Evolutionary conservation across 106 monocot genomes (phyloP).

Genomic region (Gastrodia elata): DNA sequence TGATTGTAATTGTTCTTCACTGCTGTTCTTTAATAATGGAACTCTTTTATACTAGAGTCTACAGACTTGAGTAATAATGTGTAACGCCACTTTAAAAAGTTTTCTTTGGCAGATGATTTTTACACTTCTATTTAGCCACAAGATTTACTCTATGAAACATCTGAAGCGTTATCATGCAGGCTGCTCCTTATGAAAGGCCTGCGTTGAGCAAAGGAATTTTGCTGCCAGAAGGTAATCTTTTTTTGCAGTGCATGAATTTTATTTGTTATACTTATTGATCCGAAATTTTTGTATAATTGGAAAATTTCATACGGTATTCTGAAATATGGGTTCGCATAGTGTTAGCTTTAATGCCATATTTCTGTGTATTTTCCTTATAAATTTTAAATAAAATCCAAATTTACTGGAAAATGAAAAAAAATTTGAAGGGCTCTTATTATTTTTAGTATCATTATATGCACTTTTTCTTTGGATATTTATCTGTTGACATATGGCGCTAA

Average conservation of each 20-base stretch:
- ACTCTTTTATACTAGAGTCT: not conserved
- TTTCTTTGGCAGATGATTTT: not conserved
- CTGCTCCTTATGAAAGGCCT: slow-evolving; percentile 76
- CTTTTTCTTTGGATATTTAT: not conserved
- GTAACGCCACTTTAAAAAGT: not conserved
- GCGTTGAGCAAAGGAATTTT: slow-evolving; percentile 76
- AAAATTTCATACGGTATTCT: no score
- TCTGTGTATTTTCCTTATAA: not conserved
- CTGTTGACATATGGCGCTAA: not conserved
- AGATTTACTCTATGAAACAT: not conserved
- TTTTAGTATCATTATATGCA: not conserved
- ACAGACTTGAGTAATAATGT: not conserved
- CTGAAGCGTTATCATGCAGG: slow-evolving; percentile 16
- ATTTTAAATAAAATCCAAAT: not conserved
- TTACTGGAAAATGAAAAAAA: not conserved
- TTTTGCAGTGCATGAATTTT: not conserved
- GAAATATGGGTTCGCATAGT: not conserved
- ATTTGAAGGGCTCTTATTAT: not conserved
- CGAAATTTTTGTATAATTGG: not conserved
- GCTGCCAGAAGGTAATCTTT: slow-evolving; percentile 56
- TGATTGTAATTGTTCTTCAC: not conserved
- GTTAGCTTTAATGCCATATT: not conserved
- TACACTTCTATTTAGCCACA: not conserved
- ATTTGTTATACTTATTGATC: no score
- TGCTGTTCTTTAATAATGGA: not conserved